These are phyloP conservation scores for Protea cynaroides DNA, from an alignment of 164 flowering plant genomes.

Conservation along the genomic window DNA sequence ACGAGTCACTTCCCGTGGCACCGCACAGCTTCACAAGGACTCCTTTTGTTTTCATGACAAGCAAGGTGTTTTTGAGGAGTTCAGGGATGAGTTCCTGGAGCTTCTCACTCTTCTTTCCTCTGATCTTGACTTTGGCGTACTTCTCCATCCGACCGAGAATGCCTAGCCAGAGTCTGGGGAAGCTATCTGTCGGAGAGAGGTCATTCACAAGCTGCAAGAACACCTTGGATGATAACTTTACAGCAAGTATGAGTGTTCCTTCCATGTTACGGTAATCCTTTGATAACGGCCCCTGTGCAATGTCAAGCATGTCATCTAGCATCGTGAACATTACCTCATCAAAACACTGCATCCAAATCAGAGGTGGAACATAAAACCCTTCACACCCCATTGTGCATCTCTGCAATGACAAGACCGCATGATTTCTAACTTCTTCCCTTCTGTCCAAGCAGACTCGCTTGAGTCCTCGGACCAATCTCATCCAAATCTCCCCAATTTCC, in stretches of 20 bases:
- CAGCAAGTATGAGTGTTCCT: constrained; percentile 29
- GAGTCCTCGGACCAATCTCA: constrained; percentile 29
- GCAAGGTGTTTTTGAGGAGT: constrained; percentile 31
- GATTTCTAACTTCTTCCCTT: constrained; percentile 37
- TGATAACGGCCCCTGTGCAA: constrained; percentile 27
- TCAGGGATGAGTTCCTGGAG: constrained; percentile 31
- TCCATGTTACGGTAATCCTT: constrained; percentile 37
- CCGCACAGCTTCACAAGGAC: constrained; percentile 24
- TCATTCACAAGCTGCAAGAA: constrained; percentile 25
- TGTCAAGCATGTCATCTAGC: constrained; percentile 37
- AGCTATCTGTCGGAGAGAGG: constrained; percentile 18
- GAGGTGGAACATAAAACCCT: constrained; percentile 20
- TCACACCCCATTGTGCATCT: constrained; percentile 27
- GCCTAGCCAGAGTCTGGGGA: constrained; percentile 34
- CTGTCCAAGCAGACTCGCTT: constrained; percentile 34
- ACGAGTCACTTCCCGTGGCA: constrained; percentile 26
- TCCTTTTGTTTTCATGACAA: constrained; percentile 28
- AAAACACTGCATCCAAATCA: constrained; percentile 33
- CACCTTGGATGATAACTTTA: constrained; percentile 30
- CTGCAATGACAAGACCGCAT: constrained; percentile 25
- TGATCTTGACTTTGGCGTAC: constrained; percentile 27
- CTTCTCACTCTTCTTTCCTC: constrained; percentile 34
- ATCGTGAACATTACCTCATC: constrained; percentile 31
- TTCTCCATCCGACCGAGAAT: constrained; percentile 34
- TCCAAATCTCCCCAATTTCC: constrained; percentile 38